Evolutionary conservation across 352 stramenopile genomes (phyloP).

Genomic region (Sclerospora graminicola): DNA sequence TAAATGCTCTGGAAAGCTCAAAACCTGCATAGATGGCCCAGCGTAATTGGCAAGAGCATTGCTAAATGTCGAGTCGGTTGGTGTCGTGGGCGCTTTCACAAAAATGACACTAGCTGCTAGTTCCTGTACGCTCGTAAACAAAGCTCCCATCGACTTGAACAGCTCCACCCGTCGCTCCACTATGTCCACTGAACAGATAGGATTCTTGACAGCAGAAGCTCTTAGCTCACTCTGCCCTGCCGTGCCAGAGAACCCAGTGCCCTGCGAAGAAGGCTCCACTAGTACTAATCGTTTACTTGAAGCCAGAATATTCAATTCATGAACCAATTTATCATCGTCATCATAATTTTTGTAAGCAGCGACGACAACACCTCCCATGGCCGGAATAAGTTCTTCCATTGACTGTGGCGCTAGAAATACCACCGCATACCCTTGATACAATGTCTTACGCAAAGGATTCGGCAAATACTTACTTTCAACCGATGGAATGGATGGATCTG

Average conservation of each 20-base stretch:
- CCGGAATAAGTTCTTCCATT: slow-evolving; percentile 68
- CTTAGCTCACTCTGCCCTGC: slow-evolving; percentile 38
- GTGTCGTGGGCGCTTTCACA: slow-evolving; percentile 43
- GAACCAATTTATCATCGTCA: slow-evolving; percentile 48
- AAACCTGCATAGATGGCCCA: slow-evolving; percentile 35
- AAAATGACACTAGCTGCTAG: slow-evolving; percentile 79
- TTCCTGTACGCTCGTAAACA: slow-evolving; percentile 74
- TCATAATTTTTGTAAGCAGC: slow-evolving; percentile 42
- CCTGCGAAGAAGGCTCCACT: slow-evolving; percentile 41
- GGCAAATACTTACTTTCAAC: slow-evolving; percentile 61
- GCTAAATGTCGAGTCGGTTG: slow-evolving; percentile 52
- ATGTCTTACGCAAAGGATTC: slow-evolving; percentile 61
- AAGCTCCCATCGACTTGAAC: slow-evolving; percentile 49
- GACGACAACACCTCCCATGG: slow-evolving; percentile 64
- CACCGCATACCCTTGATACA: slow-evolving; percentile 61
- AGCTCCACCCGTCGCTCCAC: slow-evolving; percentile 51
- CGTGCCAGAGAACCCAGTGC: slow-evolving; percentile 44
- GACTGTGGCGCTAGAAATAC: slow-evolving; percentile 65
- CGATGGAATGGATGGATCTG: slow-evolving; percentile 39
- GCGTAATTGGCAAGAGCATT: slow-evolving; percentile 47
- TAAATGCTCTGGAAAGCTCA: slow-evolving; percentile 63
- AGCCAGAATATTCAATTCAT: slow-evolving; percentile 39
- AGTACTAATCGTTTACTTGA: slow-evolving; percentile 45
- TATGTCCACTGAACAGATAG: slow-evolving; percentile 9
- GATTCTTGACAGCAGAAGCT: slow-evolving; percentile 2